Conservation (phyloP, 2,329 filamentous ascomycete species). For the Teratosphaeria zuluensis region DNA sequence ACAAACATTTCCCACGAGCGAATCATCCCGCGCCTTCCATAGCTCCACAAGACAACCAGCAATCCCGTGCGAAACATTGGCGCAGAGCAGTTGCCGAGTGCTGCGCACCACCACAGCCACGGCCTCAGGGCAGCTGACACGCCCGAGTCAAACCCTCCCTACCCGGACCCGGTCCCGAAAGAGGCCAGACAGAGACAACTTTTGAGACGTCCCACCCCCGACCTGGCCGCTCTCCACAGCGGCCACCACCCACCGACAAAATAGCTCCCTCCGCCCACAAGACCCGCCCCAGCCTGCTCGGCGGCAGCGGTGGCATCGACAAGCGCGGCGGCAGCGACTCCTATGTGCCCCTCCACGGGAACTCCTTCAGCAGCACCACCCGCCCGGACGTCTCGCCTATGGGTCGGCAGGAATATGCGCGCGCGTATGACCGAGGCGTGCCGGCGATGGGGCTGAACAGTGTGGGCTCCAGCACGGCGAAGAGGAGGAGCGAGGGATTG, state of each 20-base stretch:
- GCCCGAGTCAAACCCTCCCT: not conserved
- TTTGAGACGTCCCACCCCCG: not conserved
- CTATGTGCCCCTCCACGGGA: constrained; percentile 40
- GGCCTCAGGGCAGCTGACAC: not conserved
- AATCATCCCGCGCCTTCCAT: not conserved
- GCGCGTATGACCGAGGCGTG: constrained; percentile 3
- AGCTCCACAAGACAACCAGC: not conserved
- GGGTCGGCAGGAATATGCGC: not conserved
- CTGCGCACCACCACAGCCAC: not conserved
- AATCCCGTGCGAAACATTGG: not conserved
- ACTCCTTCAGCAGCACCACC: constrained; percentile 16
- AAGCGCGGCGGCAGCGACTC: constrained; percentile 11
- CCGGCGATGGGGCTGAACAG: not conserved
- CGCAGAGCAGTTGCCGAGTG: not conserved
- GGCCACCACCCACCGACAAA: constrained; percentile 20
- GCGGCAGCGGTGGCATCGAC: constrained; percentile 34
- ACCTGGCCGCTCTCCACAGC: constrained; percentile 14
- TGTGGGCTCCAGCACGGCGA: constrained; percentile 5
- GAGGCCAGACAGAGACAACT: not conserved
- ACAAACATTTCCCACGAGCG: too few relatives aligned
- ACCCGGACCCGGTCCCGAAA: not conserved
- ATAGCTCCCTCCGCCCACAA: constrained; percentile 44
- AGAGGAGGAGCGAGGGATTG: constrained; percentile 30
- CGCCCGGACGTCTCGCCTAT: not conserved
- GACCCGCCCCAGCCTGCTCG: constrained; percentile 50